phyloP scores from a whole-genome alignment of 495 filamentous ascomycete species.

The Penicillium simplicissimum region DNA sequence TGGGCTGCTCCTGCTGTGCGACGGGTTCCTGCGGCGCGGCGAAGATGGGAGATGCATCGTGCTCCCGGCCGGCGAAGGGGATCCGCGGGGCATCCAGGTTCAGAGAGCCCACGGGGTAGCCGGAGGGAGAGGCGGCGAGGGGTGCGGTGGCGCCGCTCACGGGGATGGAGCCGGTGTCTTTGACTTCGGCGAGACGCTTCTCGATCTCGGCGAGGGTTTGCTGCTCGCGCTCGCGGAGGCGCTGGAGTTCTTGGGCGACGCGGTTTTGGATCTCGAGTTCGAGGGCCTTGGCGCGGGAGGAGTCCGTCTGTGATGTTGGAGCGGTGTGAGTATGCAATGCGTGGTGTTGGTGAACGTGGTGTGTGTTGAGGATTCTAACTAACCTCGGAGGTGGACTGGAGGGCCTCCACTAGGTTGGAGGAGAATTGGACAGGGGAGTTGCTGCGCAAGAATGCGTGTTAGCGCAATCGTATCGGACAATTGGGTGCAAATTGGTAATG shows the following conservation, averaged over 20 bases:
- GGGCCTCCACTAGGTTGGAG: conserved; percentile 73
- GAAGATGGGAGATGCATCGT: conserved; percentile 29
- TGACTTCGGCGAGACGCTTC: conserved; percentile 54
- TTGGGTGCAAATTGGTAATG: background rate
- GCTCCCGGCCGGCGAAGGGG: conserved; percentile 48
- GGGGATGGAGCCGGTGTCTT: conserved; percentile 34
- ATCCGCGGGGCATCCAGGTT: conserved; percentile 51
- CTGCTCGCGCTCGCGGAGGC: conserved; percentile 65
- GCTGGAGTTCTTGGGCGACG: conserved; percentile 79
- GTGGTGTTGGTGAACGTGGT: conserved; percentile 3
- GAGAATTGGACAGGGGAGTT: conserved; percentile 85
- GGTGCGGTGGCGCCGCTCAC: conserved; percentile 33
- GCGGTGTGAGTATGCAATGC: conserved; percentile 10
- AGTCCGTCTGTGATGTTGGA: conserved; percentile 68
- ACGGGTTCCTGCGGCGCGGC: conserved; percentile 19
- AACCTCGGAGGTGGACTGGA: conserved; percentile 87
- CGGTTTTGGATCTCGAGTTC: conserved; percentile 89
- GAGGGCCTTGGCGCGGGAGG: conserved; percentile 75
- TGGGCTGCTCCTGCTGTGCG: conserved; percentile 21
- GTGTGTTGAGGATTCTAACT: conserved; percentile 23
- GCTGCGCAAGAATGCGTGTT: conserved; percentile 46
- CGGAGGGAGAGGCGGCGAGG: conserved; percentile 31
- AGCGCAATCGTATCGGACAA: background rate
- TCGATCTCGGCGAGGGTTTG: conserved; percentile 55
- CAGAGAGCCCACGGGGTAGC: conserved; percentile 45